A percentile compares a stretch with the other conserved stretches of the same genome.
phyloP scores from a whole-genome alignment of 441 rosid genomes.

The Capsella rubella region DNA sequence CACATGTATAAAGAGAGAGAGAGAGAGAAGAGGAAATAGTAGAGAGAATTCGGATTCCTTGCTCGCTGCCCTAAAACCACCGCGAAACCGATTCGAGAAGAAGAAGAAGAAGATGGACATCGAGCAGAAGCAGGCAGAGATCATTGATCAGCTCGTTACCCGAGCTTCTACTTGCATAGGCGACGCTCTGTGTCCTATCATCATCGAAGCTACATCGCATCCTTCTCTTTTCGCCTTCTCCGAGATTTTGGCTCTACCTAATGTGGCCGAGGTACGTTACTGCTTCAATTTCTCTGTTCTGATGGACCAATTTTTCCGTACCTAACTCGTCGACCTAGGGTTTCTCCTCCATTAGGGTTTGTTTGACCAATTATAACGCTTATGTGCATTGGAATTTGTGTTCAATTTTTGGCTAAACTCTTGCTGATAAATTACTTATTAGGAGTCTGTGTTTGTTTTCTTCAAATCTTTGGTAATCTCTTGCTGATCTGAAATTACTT shows the following conservation, averaged over 20 bases:
- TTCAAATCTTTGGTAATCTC: too few relatives aligned
- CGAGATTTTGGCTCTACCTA: constrained; percentile 86
- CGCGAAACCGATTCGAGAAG: not conserved
- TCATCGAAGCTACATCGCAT: constrained; percentile 87
- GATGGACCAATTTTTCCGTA: not conserved
- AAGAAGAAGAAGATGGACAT: constrained; percentile 64
- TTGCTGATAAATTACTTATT: too few relatives aligned
- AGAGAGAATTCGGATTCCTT: too few relatives aligned
- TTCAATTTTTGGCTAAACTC: too few relatives aligned
- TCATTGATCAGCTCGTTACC: constrained; percentile 75
- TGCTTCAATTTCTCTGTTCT: not conserved
- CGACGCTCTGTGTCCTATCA: constrained; percentile 58
- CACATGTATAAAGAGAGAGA: too few relatives aligned
- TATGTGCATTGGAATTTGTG: too few relatives aligned
- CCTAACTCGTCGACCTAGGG: constrained; percentile 15
- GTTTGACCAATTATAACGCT: too few relatives aligned
- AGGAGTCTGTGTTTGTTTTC: too few relatives aligned
- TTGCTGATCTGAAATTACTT: too few relatives aligned
- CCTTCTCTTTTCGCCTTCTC: constrained; percentile 96
- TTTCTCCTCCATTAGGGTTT: not conserved
- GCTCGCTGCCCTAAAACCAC: not conserved
- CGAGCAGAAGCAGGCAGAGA: constrained; percentile 86
- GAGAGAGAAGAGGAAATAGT: too few relatives aligned
- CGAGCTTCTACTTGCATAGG: constrained; percentile 68
- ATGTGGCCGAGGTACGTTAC: constrained; percentile 36